These are phyloP conservation scores for Acorus gramineus DNA, from an alignment of 106 monocot species.

Conservation along the genomic window DNA sequence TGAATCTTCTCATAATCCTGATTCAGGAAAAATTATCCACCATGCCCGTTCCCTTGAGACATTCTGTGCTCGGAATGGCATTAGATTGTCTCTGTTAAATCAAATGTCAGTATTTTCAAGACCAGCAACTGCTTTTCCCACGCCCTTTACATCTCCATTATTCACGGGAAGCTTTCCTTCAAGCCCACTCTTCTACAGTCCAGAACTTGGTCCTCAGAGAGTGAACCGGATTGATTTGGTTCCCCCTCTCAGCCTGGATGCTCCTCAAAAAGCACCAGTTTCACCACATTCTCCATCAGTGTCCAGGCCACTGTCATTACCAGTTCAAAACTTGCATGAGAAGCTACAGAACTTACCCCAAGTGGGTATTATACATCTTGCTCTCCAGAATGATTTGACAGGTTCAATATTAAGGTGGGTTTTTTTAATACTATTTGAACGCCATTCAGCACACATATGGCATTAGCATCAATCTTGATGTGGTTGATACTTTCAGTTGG, in stretches of 20 bases:
- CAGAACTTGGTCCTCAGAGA: conserved; percentile 56
- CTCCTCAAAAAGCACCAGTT: conserved; percentile 33
- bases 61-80: conserved; percentile 62
- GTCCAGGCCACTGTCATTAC: conserved; percentile 47
- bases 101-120: conserved; percentile 34
- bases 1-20: conserved; percentile 55
- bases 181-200: conserved; percentile 78
- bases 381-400: conserved; percentile 92
- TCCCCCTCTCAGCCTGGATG: conserved; percentile 88
- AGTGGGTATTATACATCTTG: conserved; percentile 85
- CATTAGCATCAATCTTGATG: neutral
- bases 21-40: conserved; percentile 39
- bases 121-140: conserved; percentile 41
- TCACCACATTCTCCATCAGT: conserved; percentile 59
- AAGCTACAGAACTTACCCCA: conserved; percentile 79
- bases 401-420: conserved; percentile 82
- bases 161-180: conserved; percentile 96
- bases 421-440: conserved; percentile 4
- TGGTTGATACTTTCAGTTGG: conserved; percentile 45
- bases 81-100: conserved; percentile 47
- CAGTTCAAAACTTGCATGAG: conserved; percentile 60
- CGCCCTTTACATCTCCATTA: conserved; percentile 75
- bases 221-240: conserved; percentile 59
- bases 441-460: neutral
- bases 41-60: conserved; percentile 78